Evolutionary conservation across 371 early-diverging fungal genomes (phyloP).

Genomic region (Apophysomyces sp.): DNA sequence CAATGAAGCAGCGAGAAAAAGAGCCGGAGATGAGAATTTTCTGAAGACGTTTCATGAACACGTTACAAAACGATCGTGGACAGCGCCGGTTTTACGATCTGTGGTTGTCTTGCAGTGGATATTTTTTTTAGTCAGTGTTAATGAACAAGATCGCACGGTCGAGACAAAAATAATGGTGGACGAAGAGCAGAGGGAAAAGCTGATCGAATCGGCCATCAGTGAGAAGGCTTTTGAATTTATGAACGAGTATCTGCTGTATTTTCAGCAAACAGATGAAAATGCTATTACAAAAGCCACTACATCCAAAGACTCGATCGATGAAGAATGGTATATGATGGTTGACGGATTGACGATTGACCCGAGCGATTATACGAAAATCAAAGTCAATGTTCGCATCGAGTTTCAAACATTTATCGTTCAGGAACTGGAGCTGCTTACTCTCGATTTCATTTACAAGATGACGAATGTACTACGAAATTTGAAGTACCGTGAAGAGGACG

Average conservation of each 20-base stretch:
- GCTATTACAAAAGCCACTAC: background rate
- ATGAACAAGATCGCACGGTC: slow-evolving; percentile 37
- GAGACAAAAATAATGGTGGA: slow-evolving; percentile 45
- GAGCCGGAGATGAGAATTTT: slow-evolving; percentile 16
- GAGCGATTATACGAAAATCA: slow-evolving; percentile 22
- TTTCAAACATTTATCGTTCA: slow-evolving; percentile 42
- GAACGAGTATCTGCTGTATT: slow-evolving; percentile 26
- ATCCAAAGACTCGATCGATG: background rate
- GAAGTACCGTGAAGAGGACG: slow-evolving; percentile 66
- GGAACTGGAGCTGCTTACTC: slow-evolving; percentile 41
- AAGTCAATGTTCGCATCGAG: slow-evolving; percentile 14
- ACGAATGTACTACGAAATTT: slow-evolving; percentile 57
- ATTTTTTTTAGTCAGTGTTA: slow-evolving; percentile 50
- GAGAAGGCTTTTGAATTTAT: slow-evolving; percentile 59
- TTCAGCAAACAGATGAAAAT: slow-evolving; percentile 19
- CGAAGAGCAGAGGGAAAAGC: slow-evolving; percentile 56
- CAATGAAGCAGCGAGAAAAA: slow-evolving; percentile 8
- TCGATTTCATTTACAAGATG: slow-evolving; percentile 56
- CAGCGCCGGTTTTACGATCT: slow-evolving; percentile 48
- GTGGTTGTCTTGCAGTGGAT: slow-evolving; percentile 60
- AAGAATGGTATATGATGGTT: slow-evolving; percentile 19
- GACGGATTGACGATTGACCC: slow-evolving; percentile 25
- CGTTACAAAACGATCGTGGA: slow-evolving; percentile 28
- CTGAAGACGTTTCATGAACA: slow-evolving; percentile 24
- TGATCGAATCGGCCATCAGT: slow-evolving; percentile 53